Conservation (phyloP, 164 flowering plant species). For the Tinospora cordifolia region DNA sequence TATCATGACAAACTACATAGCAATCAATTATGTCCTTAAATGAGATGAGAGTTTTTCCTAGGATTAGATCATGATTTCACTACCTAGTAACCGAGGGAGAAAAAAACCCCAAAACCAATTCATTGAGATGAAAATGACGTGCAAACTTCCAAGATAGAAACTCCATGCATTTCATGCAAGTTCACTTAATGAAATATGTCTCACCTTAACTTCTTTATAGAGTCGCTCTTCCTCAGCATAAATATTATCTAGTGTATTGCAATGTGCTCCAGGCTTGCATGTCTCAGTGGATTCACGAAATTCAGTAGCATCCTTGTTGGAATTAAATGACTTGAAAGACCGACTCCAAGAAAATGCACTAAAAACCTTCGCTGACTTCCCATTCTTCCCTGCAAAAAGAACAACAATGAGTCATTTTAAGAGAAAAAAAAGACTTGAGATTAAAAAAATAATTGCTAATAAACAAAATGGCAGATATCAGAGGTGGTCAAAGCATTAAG, state of each 20-base stretch:
- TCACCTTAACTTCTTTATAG: constrained; percentile 70
- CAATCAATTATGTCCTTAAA: no score
- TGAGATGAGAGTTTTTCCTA: no score
- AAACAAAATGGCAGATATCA: no score
- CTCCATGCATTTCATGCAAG: not conserved
- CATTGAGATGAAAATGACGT: no score
- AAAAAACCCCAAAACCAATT: no score
- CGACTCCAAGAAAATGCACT: constrained; percentile 78
- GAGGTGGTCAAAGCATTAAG: no score
- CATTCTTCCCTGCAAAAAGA: constrained; percentile 49
- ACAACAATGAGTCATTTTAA: not conserved
- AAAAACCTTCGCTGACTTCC: constrained; percentile 70
- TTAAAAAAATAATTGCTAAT: no score
- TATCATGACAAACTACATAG: no score
- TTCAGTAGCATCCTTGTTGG: constrained; percentile 35
- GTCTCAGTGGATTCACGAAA: constrained; percentile 40
- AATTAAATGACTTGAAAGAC: constrained; percentile 71
- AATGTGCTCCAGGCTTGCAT: constrained; percentile 74
- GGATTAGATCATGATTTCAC: no score
- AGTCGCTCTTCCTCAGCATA: constrained; percentile 64
- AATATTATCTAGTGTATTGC: constrained; percentile 55
- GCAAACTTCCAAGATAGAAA: no score
- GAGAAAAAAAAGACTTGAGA: no score
- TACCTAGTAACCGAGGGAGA: no score
- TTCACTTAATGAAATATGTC: not conserved